Percentiles rank a stretch among this genome's conserved stretches.
Conservation (phyloP, 371 early-diverging fungal genomes). For the Rhizopus sp. region DNA sequence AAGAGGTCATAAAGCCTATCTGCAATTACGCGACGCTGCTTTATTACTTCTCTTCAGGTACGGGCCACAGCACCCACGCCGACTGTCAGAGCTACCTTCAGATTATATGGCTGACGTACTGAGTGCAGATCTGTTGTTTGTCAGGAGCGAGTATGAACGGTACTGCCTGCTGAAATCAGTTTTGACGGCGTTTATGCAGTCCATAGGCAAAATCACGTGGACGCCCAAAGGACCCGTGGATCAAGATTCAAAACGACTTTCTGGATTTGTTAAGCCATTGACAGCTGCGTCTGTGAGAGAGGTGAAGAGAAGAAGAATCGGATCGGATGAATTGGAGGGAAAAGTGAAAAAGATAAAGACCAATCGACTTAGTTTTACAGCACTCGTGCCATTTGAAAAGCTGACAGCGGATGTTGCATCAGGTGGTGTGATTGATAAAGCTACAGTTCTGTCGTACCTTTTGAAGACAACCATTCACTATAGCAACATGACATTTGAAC, state of each 20-base stretch:
- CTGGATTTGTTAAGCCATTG: slow-evolving; percentile 40
- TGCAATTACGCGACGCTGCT: slow-evolving; percentile 43
- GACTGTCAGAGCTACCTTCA: slow-evolving; percentile 37
- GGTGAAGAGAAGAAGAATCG: slow-evolving; percentile 44
- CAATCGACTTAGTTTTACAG: slow-evolving; percentile 39
- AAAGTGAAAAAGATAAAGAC: neutral
- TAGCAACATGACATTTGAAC: slow-evolving; percentile 56
- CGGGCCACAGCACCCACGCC: slow-evolving; percentile 38
- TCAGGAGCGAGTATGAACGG: slow-evolving; percentile 41
- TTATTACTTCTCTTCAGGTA: slow-evolving; percentile 39
- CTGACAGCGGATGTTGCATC: slow-evolving; percentile 42
- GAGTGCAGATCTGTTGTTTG: slow-evolving; percentile 45
- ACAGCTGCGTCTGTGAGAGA: slow-evolving; percentile 28
- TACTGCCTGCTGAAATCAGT: slow-evolving; percentile 40
- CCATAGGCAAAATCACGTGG: slow-evolving; percentile 48
- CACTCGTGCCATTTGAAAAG: slow-evolving; percentile 44
- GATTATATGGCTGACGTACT: slow-evolving; percentile 53
- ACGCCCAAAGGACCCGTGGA: slow-evolving; percentile 42
- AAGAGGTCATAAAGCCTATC: slow-evolving; percentile 31
- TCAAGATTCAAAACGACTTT: slow-evolving; percentile 42
- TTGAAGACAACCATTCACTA: slow-evolving; percentile 44
- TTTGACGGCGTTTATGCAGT: slow-evolving; percentile 41
- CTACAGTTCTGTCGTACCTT: slow-evolving; percentile 44
- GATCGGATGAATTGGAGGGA: slow-evolving; percentile 34
- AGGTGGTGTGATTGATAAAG: slow-evolving; percentile 50